These are phyloP conservation scores for Ustilago esculenta DNA, from an alignment of 1,284 basidiomycete genomes.

Conservation along the genomic window DNA sequence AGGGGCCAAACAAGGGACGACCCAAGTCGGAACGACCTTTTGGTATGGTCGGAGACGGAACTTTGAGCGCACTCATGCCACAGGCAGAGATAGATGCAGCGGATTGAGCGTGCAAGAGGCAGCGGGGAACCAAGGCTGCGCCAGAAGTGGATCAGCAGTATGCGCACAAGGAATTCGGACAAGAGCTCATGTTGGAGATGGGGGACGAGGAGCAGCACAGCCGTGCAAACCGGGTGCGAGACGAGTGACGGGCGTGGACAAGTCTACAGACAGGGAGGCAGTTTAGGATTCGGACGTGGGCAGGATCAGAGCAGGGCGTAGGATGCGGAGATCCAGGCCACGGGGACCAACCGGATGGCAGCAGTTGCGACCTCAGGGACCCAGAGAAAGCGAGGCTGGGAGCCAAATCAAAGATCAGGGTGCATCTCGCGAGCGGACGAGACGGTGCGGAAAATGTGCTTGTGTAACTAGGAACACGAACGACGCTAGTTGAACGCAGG, in stretches of 20 bases:
- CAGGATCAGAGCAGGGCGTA: not conserved
- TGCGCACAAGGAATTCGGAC: conserved; percentile 5
- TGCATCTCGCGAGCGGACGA: conserved; percentile 3
- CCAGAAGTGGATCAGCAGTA: conserved; percentile 13
- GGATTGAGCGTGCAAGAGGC: not conserved
- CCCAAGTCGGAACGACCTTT: conserved; percentile 21
- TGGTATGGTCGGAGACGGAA: conserved; percentile 36
- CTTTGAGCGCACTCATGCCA: conserved; percentile 21
- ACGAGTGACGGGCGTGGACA: too few species aligned
- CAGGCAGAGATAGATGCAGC: conserved; percentile 2
- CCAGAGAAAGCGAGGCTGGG: not conserved
- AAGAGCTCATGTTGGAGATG: too few species aligned
- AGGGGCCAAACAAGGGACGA: conserved; percentile 15
- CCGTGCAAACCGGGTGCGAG: too few species aligned
- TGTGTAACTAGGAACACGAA: conserved; percentile 7
- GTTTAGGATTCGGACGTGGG: not conserved
- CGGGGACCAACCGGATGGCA: conserved; percentile 10
- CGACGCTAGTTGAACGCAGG: too few species aligned
- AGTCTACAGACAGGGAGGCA: too few species aligned
- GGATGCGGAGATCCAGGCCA: conserved; percentile 7
- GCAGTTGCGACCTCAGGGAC: not conserved
- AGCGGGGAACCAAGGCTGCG: conserved; percentile 27
- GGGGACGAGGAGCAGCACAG: too few species aligned
- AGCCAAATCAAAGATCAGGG: conserved; percentile 2
- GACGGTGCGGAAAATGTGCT: not conserved